These are phyloP conservation scores for Vigna reflexopilosa DNA, from an alignment of 306 rosid genomes.

Conservation along the genomic window DNA sequence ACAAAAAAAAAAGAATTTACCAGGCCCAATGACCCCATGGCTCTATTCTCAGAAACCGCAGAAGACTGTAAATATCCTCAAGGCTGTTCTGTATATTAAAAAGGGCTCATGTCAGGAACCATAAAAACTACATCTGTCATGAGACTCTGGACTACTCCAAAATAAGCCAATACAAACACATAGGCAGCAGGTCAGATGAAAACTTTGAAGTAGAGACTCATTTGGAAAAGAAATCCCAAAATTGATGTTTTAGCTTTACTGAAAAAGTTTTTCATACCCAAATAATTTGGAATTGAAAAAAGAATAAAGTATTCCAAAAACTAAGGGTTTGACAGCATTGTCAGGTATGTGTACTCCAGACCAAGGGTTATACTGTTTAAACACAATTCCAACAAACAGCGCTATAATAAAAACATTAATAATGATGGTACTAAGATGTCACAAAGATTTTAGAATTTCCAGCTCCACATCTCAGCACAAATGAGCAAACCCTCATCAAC, in stretches of 20 bases:
- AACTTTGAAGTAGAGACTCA: not conserved
- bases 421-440: not conserved
- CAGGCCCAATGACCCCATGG: conserved; percentile 99
- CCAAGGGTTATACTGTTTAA: conserved; percentile 4
- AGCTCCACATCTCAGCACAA: conserved; percentile 20
- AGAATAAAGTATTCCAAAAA: conserved; percentile 1
- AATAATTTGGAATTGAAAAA: conserved; percentile 25
- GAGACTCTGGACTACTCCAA: conserved; percentile 30
- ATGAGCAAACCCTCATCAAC: conserved; percentile 4
- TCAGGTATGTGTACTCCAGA: not conserved
- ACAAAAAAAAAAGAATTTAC: conserved; percentile 52
- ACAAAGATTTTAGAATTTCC: conserved; percentile 22
- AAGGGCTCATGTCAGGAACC: conserved; percentile 49
- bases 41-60: conserved; percentile 90
- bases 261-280: not conserved
- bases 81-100: conserved; percentile 75
- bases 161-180: conserved; percentile 30
- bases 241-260: not conserved
- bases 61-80: conserved; percentile 94
- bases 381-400: not conserved
- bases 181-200: conserved; percentile 17
- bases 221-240: conserved; percentile 12
- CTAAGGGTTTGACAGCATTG: conserved; percentile 26
- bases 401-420: conserved; percentile 19
- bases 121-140: conserved; percentile 37